Conservation (phyloP, 2,329 filamentous ascomycete species). For the Sordariomycetes sp. region DNA sequence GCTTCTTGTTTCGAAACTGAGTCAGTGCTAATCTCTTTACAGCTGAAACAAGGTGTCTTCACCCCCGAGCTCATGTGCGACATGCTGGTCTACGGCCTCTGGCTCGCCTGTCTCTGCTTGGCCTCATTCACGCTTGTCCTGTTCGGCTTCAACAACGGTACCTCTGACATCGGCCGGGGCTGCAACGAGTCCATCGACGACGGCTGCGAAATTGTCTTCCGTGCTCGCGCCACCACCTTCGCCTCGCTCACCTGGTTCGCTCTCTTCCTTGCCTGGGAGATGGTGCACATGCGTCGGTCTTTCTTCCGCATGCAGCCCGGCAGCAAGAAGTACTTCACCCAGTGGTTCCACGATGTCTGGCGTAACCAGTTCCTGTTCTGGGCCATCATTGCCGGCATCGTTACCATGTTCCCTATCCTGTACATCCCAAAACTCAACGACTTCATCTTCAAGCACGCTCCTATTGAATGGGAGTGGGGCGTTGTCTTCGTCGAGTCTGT, state of each 20-base stretch:
- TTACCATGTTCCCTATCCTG: constrained; percentile 38
- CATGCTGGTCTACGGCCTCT: constrained; percentile 57
- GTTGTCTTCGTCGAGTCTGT: constrained; percentile 44
- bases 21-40: background rate
- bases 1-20: background rate
- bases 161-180: constrained; percentile 40
- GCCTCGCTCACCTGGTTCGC: constrained; percentile 66
- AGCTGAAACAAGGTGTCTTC: constrained; percentile 47
- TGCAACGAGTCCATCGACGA: constrained; percentile 48
- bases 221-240: constrained; percentile 63
- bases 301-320: constrained; percentile 66
- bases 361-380: constrained; percentile 63
- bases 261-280: constrained; percentile 68
- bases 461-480: constrained; percentile 52
- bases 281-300: constrained; percentile 59
- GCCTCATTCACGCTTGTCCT: constrained; percentile 42
- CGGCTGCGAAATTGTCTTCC: constrained; percentile 52
- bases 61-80: constrained; percentile 56
- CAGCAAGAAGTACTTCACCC: constrained; percentile 49
- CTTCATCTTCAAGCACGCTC: constrained; percentile 46
- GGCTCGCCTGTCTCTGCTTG: constrained; percentile 54
- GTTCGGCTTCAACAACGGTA: constrained; percentile 36
- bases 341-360: constrained; percentile 60
- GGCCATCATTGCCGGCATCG: constrained; percentile 37
- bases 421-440: constrained; percentile 51